Conservation (phyloP, 345 rosid species). For the Pistacia integerrima region DNA sequence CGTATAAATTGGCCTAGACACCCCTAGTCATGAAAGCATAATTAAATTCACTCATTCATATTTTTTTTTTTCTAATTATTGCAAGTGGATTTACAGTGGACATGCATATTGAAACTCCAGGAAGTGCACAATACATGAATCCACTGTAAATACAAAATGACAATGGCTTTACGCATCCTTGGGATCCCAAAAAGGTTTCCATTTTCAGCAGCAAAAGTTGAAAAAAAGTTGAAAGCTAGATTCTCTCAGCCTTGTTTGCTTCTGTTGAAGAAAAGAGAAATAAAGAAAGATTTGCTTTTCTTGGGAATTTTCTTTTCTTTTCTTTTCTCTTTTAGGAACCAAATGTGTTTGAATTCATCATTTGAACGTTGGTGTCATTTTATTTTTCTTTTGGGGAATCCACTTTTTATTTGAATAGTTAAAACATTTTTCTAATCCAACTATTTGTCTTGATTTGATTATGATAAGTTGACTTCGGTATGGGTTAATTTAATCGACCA, state of each 20-base stretch:
- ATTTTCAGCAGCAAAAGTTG: neutral
- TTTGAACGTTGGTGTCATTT: conserved; percentile 12
- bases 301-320: conserved; percentile 12
- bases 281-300: conserved; percentile 25
- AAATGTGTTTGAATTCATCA: conserved; percentile 12
- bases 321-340: neutral
- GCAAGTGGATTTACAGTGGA: no score
- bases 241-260: conserved; percentile 29
- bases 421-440: no score
- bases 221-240: conserved; percentile 15
- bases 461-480: no score
- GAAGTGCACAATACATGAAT: no score
- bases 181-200: conserved; percentile 34
- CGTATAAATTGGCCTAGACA: no score
- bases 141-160: no score
- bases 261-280: conserved; percentile 14
- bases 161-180: conserved; percentile 24
- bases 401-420: neutral
- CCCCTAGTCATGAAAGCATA: no score
- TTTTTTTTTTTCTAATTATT: no score
- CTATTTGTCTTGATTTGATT: no score
- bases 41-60: no score
- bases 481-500: no score
- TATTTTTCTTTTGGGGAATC: neutral
- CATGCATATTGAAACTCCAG: no score